Base-by-base conservation (phyloP, 2,329 filamentous ascomycete genomes). In the Verticillium albo-atrum region DNA sequence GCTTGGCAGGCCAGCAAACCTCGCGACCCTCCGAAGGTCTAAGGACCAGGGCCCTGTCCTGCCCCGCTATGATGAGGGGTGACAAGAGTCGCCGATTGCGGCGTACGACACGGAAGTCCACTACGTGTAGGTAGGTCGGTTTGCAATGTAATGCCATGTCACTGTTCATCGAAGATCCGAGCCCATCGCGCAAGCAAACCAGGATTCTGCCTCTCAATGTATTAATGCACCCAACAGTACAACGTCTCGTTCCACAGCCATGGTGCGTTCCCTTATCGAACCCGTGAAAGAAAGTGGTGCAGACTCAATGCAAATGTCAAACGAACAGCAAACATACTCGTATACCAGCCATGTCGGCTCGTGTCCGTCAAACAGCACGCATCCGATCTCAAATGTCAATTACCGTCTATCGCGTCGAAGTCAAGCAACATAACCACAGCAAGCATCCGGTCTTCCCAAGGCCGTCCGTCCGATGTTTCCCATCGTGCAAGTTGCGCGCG, bases 291-390 rank as follows among this genome's bases (percentile, higher is more conserved):
- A 60, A 52, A 28, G 52, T 55, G 51, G 54, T 23, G 56, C n/a
- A 35, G 20, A 25, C 27, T 27, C 51, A 12, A 50, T 34, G 52
- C 32, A 55, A 58, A 55, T 20, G n/a, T 47, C 56, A 64, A 61
- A 73, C 51, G 73, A 73, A n/a, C 68, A 74, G 5, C 67, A 77
- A 2, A 71, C 73, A 17, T 72, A 71, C 10, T 72, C 73, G 37
- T 34, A 12, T 20, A 20, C 52, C 52, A 54, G 23, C 26, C n/a
- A 20, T 47, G 42, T 20, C 35, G 20, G 14, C n/a, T 17, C 15
- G 15, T 26, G 23, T 53, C 15, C 26, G 25, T 53, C n/a, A 15
- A 12, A 53, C 25, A 53, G 23, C 25, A 27, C n/a, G 51, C 51
- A 28, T 37, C 34, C 42, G 30, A 55, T 60, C 52, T 51, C 42